Conservation (phyloP, 1,284 basidiomycete genomes). For the Moesziomyces globuligerus region DNA sequence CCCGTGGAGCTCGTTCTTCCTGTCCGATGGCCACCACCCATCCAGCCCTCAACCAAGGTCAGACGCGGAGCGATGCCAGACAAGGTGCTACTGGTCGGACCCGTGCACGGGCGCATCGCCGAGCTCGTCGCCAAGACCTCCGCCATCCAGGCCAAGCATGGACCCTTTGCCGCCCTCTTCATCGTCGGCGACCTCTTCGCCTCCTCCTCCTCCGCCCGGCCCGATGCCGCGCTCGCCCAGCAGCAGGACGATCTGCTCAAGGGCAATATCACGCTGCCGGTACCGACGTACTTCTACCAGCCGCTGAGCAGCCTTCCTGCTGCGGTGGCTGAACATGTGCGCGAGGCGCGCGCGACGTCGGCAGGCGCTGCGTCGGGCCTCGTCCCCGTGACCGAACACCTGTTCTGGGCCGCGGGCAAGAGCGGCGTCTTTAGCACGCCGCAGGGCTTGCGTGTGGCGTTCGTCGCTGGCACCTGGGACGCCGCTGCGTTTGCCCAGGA, state of each 20-base stretch:
- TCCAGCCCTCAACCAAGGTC: neutral
- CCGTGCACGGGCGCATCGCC: constrained; percentile 79
- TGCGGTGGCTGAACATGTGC: constrained; percentile 5
- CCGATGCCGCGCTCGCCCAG: constrained; percentile 69
- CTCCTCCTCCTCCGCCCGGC: constrained; percentile 11
- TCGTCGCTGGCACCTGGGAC: constrained; percentile 47
- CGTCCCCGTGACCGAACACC: constrained; percentile 32
- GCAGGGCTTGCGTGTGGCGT: constrained; percentile 47
- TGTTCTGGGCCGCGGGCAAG: constrained; percentile 52
- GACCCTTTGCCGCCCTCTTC: constrained; percentile 88
- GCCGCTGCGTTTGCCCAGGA: constrained; percentile 13
- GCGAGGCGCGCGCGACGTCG: neutral
- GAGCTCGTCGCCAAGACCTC: constrained; percentile 83
- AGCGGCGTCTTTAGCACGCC: constrained; percentile 33
- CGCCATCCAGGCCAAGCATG: constrained; percentile 89
- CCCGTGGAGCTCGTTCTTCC: neutral
- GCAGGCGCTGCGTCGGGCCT: constrained; percentile 6
- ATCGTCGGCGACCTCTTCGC: constrained; percentile 91
- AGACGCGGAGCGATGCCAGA: constrained; percentile 17
- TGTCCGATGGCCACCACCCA: neutral
- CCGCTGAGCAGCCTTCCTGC: constrained; percentile 69
- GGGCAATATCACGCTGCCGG: constrained; percentile 77
- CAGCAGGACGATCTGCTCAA: constrained; percentile 75
- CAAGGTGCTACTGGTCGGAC: constrained; percentile 83
- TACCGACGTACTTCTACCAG: constrained; percentile 92